Conservation (phyloP, 2,329 filamentous ascomycete genomes). For the Cryphonectria carpinicola region DNA sequence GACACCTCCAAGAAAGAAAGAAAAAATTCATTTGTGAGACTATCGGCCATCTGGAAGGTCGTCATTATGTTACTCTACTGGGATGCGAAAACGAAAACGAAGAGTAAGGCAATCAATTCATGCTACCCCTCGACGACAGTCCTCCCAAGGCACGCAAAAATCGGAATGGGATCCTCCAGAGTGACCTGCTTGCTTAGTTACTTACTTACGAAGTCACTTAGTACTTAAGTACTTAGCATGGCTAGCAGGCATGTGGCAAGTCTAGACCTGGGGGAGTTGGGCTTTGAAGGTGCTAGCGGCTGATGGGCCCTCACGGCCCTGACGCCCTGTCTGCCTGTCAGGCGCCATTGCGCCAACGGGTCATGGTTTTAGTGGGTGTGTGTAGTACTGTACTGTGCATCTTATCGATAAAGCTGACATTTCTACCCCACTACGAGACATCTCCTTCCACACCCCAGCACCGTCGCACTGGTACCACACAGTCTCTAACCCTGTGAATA, state of each 20-base stretch:
- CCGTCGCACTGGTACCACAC: not conserved
- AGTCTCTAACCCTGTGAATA: not conserved
- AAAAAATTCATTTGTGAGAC: not conserved
- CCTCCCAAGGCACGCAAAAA: not conserved
- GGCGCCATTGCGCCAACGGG: not conserved
- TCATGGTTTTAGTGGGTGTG: not conserved
- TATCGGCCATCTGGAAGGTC: not conserved
- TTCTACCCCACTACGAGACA: constrained; percentile 14
- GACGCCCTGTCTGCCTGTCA: not conserved
- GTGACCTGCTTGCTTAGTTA: too few relatives aligned
- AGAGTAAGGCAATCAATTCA: not conserved
- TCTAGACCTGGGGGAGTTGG: not conserved
- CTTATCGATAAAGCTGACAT: constrained; percentile 20
- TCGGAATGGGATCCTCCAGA: not conserved
- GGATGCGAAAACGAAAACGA: not conserved
- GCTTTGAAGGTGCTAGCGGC: not conserved
- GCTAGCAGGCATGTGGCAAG: too few relatives aligned
- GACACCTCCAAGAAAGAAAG: not conserved
- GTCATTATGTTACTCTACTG: not conserved
- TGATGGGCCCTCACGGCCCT: not conserved
- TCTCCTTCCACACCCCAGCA: not conserved
- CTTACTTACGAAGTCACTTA: too few relatives aligned
- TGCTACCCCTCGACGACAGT: not conserved
- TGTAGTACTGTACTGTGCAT: not conserved
- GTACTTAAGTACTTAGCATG: too few relatives aligned